Base-by-base conservation (phyloP, 441 rosid species). In the Euphorbia schlechtendalii region DNA sequence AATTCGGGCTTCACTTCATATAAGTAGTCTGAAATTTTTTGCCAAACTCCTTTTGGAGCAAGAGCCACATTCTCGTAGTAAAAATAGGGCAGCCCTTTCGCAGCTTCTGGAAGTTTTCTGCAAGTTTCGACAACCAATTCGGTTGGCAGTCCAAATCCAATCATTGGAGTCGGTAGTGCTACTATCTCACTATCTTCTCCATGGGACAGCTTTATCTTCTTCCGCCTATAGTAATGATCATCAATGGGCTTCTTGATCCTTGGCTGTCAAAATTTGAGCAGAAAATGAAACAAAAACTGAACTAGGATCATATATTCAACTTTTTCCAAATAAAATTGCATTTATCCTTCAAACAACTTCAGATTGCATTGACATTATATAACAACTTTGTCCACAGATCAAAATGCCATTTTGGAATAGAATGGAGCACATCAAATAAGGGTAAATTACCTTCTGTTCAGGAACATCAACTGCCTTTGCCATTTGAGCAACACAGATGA, bases 1-100 rank as follows among this genome's bases (percentile, higher is more conserved):
- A 89, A 89, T 65, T 92, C 96, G 0, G 96, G 98, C 61, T 72
- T 78, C 59, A 92, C 77, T 3, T 87, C 91, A 25, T 79, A 86
- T 18, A 92, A 46, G 51, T 68, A 82, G 0, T 90, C 65, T 0
- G 93, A 87, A 3, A 92, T 89, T 5, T 86, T 84, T 30, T 78
- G 78, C 98, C 98, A 92, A 13, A 85, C 96, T 0, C 98, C 98
- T 69, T 79, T 86, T 5, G 98, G 96, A 38, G 98, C 89, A 34
- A 84, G 80, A 0, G 96, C 98, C 3, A 89, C 98, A 12, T 89
- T 92, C 73, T 92, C 98, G 1, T 83, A 92, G 69, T 86, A 92
- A 46, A 92, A 92, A 62, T 75, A 92, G 0, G 96, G 96, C 18
- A 89, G 96, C 14, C 92, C 89, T 0, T 14, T 61, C 9, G 82